phyloP scores from a whole-genome alignment of 1,139 yeast genomes.

The Scheffersomyces stambukii region DNA sequence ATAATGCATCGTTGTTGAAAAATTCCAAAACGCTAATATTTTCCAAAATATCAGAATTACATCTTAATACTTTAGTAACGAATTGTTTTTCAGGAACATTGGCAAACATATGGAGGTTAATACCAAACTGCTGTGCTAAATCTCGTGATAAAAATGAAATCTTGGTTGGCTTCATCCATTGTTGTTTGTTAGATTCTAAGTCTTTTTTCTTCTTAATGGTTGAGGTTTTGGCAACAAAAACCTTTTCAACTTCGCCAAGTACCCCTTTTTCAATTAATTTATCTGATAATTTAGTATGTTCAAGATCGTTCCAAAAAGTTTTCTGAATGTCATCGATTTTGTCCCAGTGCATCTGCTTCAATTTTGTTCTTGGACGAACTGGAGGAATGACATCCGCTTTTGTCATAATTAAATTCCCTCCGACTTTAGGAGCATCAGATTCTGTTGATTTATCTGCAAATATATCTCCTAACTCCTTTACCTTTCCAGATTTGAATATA shows the following conservation, averaged over 20 bases:
- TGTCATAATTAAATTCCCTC: background rate
- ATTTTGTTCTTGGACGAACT: constrained; percentile 55
- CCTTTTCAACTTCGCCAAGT: constrained; percentile 68
- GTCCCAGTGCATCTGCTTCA: constrained; percentile 97
- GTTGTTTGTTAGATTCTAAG: constrained; percentile 15
- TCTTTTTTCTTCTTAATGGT: constrained; percentile 34
- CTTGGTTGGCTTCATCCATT: constrained; percentile 28
- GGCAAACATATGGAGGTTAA: constrained; percentile 80
- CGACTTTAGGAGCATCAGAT: background rate
- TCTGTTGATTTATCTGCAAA: background rate
- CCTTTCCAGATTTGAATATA: background rate
- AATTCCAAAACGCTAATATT: constrained; percentile 78
- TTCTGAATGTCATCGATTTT: constrained; percentile 64
- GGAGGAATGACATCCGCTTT: constrained; percentile 3
- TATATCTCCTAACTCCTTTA: background rate
- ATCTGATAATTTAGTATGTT: constrained; percentile 45
- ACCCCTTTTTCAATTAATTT: constrained; percentile 67
- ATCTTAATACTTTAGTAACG: constrained; percentile 60
- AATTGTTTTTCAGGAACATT: constrained; percentile 58
- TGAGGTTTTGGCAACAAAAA: constrained; percentile 65
- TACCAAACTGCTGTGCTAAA: constrained; percentile 82
- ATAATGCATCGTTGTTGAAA: constrained; percentile 66
- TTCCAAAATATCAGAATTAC: constrained; percentile 66
- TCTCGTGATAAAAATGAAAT: constrained; percentile 72
- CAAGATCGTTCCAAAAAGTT: constrained; percentile 76